Evolutionary conservation across 148 eudicot species (phyloP).

Genomic region (Selenicereus undatus): DNA sequence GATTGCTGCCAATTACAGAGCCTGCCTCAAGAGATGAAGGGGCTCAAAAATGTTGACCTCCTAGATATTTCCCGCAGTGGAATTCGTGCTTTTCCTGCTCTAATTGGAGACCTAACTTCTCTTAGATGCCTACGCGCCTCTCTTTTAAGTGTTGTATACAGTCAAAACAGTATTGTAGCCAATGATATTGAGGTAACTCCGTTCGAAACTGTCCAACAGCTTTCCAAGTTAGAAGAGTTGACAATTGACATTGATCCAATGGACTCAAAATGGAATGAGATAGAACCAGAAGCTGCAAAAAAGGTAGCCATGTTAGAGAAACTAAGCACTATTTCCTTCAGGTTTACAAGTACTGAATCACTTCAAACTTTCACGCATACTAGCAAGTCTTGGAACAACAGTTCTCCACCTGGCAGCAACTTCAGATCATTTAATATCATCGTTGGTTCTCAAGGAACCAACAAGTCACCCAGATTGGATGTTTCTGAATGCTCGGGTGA

Average conservation of each 20-base stretch:
- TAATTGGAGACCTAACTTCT: slow-evolving; percentile 8
- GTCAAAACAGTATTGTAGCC: slow-evolving; percentile 1
- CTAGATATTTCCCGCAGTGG: slow-evolving; percentile 27
- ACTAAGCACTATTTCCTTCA: slow-evolving; percentile 23
- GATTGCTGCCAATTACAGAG: slow-evolving; percentile 4
- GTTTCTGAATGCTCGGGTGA: background rate
- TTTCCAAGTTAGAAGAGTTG: slow-evolving; percentile 20
- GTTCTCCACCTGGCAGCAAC: background rate
- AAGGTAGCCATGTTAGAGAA: slow-evolving; percentile 11
- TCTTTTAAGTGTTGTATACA: slow-evolving; percentile 3
- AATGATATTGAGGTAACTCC: slow-evolving; percentile 1
- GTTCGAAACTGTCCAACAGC: background rate
- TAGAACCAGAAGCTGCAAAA: slow-evolving; percentile 13
- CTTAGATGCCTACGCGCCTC: slow-evolving; percentile 24
- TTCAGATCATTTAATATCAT: slow-evolving; percentile 15
- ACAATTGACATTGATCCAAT: slow-evolving; percentile 12
- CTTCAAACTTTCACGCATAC: slow-evolving; percentile 14
- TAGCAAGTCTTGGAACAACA: slow-evolving; percentile 13
- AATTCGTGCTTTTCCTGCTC: slow-evolving; percentile 7
- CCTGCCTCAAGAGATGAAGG: slow-evolving; percentile 16
- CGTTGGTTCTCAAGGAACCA: background rate
- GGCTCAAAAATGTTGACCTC: slow-evolving; percentile 16
- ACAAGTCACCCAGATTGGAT: slow-evolving; percentile 3
- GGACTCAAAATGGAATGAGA: slow-evolving; percentile 16
- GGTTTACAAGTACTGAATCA: slow-evolving; percentile 15